Evolutionary conservation across 441 rosid species (phyloP).

Genomic region (Lepidium campestre): DNA sequence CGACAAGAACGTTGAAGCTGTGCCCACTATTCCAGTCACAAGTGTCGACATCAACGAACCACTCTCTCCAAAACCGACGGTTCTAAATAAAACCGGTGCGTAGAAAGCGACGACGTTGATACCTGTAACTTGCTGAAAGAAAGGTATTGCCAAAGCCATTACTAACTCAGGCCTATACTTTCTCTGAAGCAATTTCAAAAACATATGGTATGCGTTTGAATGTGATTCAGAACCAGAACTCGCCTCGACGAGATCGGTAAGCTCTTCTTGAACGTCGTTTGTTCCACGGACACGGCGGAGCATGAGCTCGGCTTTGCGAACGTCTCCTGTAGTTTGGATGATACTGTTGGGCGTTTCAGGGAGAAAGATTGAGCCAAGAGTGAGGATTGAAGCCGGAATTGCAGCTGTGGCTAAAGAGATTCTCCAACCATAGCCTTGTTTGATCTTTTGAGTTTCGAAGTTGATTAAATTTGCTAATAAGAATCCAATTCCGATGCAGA

Average conservation of each 20-base stretch:
- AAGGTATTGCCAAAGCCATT: slow-evolving; percentile 43
- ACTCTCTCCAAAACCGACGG: slow-evolving; percentile 43
- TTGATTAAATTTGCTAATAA: slow-evolving; percentile 40
- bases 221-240: slow-evolving; percentile 7
- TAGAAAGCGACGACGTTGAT: slow-evolving; percentile 48
- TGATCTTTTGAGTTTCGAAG: slow-evolving; percentile 40
- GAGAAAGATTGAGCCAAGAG: slow-evolving; percentile 41
- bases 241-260: slow-evolving; percentile 41
- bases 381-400: slow-evolving; percentile 42
- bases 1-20: slow-evolving; percentile 31
- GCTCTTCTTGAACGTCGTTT: slow-evolving; percentile 35
- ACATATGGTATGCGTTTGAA: slow-evolving; percentile 28
- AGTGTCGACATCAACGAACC: slow-evolving; percentile 43
- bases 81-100: slow-evolving; percentile 45
- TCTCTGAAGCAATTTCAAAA: slow-evolving; percentile 29
- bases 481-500: slow-evolving; percentile 48
- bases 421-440: slow-evolving; percentile 55
- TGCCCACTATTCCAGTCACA: slow-evolving; percentile 37
- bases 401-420: slow-evolving; percentile 53
- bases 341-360: slow-evolving; percentile 56
- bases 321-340: slow-evolving; percentile 31
- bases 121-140: slow-evolving; percentile 50
- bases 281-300: slow-evolving; percentile 49
- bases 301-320: slow-evolving; percentile 27
- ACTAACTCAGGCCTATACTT: slow-evolving; percentile 52